Base-by-base conservation (phyloP, 176 grass and related monocot species). In the Bromus sterilis region DNA sequence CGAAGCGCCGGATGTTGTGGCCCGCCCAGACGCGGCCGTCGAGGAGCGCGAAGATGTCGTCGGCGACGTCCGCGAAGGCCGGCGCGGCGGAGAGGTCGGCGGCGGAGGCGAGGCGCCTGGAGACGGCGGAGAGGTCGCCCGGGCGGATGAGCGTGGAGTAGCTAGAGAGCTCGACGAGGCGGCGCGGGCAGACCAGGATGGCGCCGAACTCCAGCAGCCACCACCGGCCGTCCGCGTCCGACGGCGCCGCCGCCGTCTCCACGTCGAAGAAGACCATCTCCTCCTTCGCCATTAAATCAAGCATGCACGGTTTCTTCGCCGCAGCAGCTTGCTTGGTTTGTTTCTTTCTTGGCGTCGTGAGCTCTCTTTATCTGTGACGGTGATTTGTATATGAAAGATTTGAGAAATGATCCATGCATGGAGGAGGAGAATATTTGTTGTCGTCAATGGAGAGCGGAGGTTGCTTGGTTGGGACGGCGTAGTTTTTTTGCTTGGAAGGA, bases 231-330 rank as follows among this genome's bases (percentile, higher is more conserved):
- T 75, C 88, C 2, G 69, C 0, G 34, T 39, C 15, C 1, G 36
- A 65, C 9, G 71, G 43, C 41, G 92, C 81, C 60, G 85, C 91
- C 14, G 92, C 89, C 33, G 96, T 95, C 89, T 98, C 96, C 3
- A 98, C 85, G 83, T 98, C 96, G 37, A 98, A 95, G 85, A 98
- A 98, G 35, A 88, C 96, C 29, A 97, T 90, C 83, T 94, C 91
- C 9, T 11, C 18, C 42, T 31, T 73, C 41, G 15, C 1, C 15
- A 40, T 36, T 39, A 9, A n/a, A n/a, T n/a, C n/a, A n/a, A n/a
- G n/a, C n/a, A n/a, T n/a, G n/a, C n/a, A n/a, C n/a, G n/a, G n/a
- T 21, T 33, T 31, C 18, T 36, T 11, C 39, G 7, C 58, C 15
- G 26, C 58, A 10, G 26, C 25, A 67, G 64, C 25, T 23, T 32